Evolutionary conservation across 148 eudicot genomes (phyloP).

Genomic region (Amaranthus cruentus): DNA sequence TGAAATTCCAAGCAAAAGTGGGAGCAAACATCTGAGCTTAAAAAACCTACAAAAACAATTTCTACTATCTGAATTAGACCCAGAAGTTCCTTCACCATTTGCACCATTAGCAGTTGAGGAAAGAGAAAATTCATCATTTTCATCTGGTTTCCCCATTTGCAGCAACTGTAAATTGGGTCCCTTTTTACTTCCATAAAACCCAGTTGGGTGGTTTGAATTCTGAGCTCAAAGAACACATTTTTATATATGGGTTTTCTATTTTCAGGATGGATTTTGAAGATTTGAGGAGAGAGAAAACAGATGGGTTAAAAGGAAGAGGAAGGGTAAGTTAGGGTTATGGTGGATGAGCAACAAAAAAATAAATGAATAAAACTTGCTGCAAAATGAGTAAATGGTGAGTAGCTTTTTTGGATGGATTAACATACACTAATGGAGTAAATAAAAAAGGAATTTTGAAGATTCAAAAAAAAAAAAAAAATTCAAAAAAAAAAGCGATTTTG

Average conservation of each 20-base stretch:
- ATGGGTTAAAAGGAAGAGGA: background rate
- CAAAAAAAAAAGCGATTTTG: background rate
- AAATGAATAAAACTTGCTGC: slow-evolving; percentile 24
- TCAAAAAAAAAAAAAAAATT: background rate
- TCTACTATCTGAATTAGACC: slow-evolving; percentile 17
- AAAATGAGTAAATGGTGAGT: slow-evolving; percentile 12
- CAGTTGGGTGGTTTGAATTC: slow-evolving; percentile 25
- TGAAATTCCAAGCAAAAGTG: slow-evolving; percentile 61
- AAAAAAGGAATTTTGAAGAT: background rate
- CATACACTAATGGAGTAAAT: background rate
- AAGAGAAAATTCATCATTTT: slow-evolving; percentile 31
- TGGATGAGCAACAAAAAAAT: slow-evolving; percentile 25
- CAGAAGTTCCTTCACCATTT: slow-evolving; percentile 16
- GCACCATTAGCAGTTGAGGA: slow-evolving; percentile 26
- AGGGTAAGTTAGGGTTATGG: slow-evolving; percentile 24
- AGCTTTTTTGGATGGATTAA: slow-evolving; percentile 20
- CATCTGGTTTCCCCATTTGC: slow-evolving; percentile 48
- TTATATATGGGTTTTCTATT: background rate
- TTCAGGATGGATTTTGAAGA: background rate
- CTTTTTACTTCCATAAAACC: slow-evolving; percentile 24
- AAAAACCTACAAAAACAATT: slow-evolving; percentile 35
- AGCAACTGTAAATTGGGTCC: slow-evolving; percentile 17
- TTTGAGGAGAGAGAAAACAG: slow-evolving; percentile 14
- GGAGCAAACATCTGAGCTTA: slow-evolving; percentile 60
- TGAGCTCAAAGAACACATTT: slow-evolving; percentile 30